Evolutionary conservation across 257 asterid genomes (phyloP), one percentile per base, ranked within the genome.

Genomic region (Haberlea rhodopensis): DNA sequence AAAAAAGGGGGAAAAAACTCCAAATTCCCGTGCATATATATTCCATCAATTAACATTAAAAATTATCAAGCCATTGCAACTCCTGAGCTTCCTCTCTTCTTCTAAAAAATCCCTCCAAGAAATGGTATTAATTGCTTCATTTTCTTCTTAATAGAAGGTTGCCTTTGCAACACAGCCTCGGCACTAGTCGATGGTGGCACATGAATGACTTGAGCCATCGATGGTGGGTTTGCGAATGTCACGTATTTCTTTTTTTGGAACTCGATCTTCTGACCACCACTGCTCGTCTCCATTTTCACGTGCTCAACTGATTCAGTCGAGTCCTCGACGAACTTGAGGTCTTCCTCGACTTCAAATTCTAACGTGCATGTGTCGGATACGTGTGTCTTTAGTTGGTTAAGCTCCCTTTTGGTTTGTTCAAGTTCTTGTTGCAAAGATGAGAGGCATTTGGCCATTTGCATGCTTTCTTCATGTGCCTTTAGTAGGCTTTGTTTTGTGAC

Each of bases 401-500:
- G 94, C 73, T 88, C 96, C 67, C 28, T 66, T 71, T 80, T 84
- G 53, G 96, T 83, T 21, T 71, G 82, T n/a, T 79, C 73, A 62
- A 91, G 96, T 59, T 91, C 90, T n/a, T 80, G 79, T 70, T 84
- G 91, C 52, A 88, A 62, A 0, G 88, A 76, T 9, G 88, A 75
- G 63, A 91, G 84, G 65, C 70, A 82, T 25, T 49, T 77, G 0
- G 88, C 88, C 96, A 90, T 77, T 60, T 70, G 69, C 68, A 70
- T 57, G 77, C 81, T 84, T 76, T 88, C 91, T 53, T 83, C 81
- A 15, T 66, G 72, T 2, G 94, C 91, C 70, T 76, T 86, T 76
- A 66, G 75, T 9, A 88, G 95, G 70, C 80, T 80, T 66, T 84
- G 88, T 73, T 77, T 91, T n/a, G 95, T 84, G 72, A 77, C 90